Evolutionary conservation across 768 basidiomycete genomes (phyloP).

Genomic region (Tylopilus felleus): DNA sequence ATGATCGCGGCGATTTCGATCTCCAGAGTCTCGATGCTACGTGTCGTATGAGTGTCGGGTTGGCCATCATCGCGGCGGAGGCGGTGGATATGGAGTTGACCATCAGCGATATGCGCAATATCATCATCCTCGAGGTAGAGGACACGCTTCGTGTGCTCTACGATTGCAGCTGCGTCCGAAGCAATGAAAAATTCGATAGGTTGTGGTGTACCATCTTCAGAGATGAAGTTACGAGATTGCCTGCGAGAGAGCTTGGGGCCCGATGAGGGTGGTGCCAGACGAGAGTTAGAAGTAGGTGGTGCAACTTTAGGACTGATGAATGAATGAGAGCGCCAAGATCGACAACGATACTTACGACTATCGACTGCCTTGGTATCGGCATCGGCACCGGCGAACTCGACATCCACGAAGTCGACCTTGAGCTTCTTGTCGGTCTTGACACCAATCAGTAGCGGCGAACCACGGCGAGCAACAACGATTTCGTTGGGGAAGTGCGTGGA

Average conservation of each 20-base stretch:
- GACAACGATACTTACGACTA: conserved; percentile 34
- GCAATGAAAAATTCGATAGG: conserved; percentile 99
- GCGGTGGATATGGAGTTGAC: conserved; percentile 98
- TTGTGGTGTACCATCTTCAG: conserved; percentile 96
- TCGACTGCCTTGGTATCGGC: conserved; percentile 44
- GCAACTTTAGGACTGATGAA: conserved; percentile 30
- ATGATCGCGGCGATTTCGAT: conserved; percentile 99
- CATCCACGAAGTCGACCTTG: conserved; percentile 99
- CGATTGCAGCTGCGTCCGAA: conserved; percentile 92
- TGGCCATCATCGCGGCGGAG: conserved; percentile 83
- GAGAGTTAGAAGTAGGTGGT: conserved; percentile 49
- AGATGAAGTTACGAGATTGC: conserved; percentile 97
- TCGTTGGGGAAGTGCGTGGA: conserved; percentile 94
- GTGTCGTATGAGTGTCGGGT: conserved; percentile 58
- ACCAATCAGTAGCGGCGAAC: conserved; percentile 93
- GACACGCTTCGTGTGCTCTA: conserved; percentile 99
- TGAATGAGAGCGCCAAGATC: background rate
- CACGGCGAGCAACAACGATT: conserved; percentile 92
- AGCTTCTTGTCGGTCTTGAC: conserved; percentile 99
- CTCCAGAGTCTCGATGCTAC: conserved; percentile 97
- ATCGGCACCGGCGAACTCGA: conserved; percentile 84
- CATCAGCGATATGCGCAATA: conserved; percentile 95
- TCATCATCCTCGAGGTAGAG: conserved; percentile 99
- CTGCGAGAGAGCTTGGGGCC: conserved; percentile 82
- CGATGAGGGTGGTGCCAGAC: conserved; percentile 62